A percentile compares a stretch with the other conserved stretches of the same genome.
phyloP scores from a whole-genome alignment of 2,329 filamentous ascomycete species.

The Bisporella sp. region DNA sequence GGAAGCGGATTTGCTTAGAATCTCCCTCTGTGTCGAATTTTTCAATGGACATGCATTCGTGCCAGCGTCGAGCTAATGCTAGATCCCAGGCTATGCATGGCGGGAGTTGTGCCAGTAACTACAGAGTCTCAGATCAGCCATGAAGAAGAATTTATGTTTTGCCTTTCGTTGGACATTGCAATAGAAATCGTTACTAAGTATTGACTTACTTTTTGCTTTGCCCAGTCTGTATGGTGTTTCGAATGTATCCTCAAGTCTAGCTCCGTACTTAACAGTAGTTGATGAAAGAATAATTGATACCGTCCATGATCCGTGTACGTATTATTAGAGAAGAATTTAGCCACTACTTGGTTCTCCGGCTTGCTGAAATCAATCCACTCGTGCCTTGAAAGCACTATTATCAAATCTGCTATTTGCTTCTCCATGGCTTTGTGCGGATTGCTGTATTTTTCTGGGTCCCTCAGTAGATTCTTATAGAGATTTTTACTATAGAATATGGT shows the following conservation, averaged over 20 bases:
- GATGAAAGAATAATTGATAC: slow-evolving; percentile 66
- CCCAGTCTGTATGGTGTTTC: slow-evolving; percentile 50
- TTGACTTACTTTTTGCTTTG: slow-evolving; percentile 44
- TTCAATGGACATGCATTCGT: slow-evolving; percentile 62
- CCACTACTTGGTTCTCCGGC: slow-evolving; percentile 64
- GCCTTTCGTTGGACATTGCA: background rate
- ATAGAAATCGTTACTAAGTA: background rate
- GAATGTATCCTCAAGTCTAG: slow-evolving; percentile 64
- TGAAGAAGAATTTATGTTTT: background rate
- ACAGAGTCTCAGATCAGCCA: background rate
- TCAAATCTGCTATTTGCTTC: slow-evolving; percentile 65
- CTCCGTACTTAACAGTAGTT: slow-evolving; percentile 67
- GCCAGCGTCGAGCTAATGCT: slow-evolving; percentile 67
- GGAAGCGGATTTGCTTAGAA: slow-evolving; percentile 51
- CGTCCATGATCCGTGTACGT: slow-evolving; percentile 42
- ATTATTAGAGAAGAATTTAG: slow-evolving; percentile 62
- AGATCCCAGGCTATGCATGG: slow-evolving; percentile 67
- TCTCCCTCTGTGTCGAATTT: slow-evolving; percentile 44
- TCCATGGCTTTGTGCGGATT: slow-evolving; percentile 59
- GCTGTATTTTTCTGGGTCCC: slow-evolving; percentile 56
- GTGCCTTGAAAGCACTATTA: slow-evolving; percentile 59
- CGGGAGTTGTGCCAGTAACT: slow-evolving; percentile 57
- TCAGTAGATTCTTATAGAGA: slow-evolving; percentile 62
- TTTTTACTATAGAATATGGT: slow-evolving; percentile 30
- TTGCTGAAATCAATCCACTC: slow-evolving; percentile 70